phyloP scores from a whole-genome alignment of 1,284 basidiomycete species.

The Boletus sp. region DNA sequence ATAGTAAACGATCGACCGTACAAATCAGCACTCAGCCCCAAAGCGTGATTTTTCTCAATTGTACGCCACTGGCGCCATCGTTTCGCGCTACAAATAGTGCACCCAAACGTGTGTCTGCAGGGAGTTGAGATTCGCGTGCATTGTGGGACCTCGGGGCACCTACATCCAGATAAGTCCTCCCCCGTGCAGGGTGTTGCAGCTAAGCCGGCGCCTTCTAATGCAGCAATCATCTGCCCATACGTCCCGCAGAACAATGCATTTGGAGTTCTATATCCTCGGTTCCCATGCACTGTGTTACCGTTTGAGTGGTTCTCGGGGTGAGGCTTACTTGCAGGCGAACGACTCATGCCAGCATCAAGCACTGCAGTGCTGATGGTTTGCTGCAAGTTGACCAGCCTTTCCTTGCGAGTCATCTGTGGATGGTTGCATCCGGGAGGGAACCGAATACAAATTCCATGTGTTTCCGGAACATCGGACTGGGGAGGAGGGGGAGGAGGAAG shows the following conservation, averaged over 20 bases:
- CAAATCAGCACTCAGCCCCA: conserved; percentile 41
- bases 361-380: conserved; percentile 43
- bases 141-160: conserved; percentile 10
- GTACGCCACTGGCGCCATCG: conserved; percentile 32
- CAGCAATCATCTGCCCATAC: conserved; percentile 46
- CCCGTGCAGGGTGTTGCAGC: conserved; percentile 38
- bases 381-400: conserved; percentile 38
- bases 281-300: conserved; percentile 6
- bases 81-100: conserved; percentile 43
- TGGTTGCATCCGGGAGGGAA: conserved; percentile 23
- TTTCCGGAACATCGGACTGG: conserved; percentile 4
- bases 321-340: conserved; percentile 27
- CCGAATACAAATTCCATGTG: conserved; percentile 38
- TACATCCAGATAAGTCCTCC: conserved; percentile 37
- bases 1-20: no score
- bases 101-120: conserved; percentile 42
- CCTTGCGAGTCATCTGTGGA: conserved; percentile 24
- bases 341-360: conserved; percentile 45
- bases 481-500: conserved; percentile 22
- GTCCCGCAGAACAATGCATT: conserved; percentile 44
- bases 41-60: conserved; percentile 43
- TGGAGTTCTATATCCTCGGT: conserved; percentile 21
- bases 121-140: neutral
- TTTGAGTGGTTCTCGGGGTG: conserved; percentile 12
- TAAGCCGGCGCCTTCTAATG: conserved; percentile 42